Percentiles rank a stretch among this genome's conserved stretches.
Evolutionary conservation across 768 basidiomycete genomes (phyloP).

Genomic region (Inosperma sp.): DNA sequence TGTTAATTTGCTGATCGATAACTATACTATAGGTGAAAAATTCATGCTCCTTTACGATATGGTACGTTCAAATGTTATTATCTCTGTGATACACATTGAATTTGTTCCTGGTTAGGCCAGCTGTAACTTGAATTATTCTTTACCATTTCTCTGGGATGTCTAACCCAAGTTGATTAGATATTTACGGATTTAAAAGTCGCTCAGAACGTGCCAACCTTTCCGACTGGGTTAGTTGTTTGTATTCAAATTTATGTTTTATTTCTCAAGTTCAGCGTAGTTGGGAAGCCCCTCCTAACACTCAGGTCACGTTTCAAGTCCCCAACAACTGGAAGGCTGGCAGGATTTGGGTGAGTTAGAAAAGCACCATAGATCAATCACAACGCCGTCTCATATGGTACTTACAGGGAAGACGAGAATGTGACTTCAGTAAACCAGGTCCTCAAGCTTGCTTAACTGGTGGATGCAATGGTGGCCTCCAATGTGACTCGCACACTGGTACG

Average conservation of each 20-base stretch:
- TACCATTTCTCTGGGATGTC: no score
- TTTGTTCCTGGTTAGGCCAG: no score
- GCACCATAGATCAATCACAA: neutral
- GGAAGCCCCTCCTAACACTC: conserved; percentile 35
- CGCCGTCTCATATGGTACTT: neutral
- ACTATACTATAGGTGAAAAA: no score
- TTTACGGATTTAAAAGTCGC: conserved; percentile 28
- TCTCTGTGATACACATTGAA: no score
- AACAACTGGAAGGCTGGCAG: conserved; percentile 62
- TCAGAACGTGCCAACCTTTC: conserved; percentile 48
- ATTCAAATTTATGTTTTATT: neutral
- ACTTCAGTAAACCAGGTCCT: conserved; percentile 48
- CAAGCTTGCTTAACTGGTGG: conserved; percentile 56
- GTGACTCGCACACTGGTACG: conserved; percentile 45
- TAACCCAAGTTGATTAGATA: neutral
- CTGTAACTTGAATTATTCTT: no score
- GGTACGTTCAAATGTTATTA: no score
- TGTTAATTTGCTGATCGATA: no score
- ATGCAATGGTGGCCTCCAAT: conserved; percentile 59
- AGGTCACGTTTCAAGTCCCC: conserved; percentile 48
- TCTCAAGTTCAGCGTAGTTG: conserved; percentile 26
- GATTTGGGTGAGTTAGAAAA: conserved; percentile 37
- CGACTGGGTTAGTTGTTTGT: conserved; percentile 26
- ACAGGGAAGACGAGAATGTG: conserved; percentile 55
- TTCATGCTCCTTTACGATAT: no score